phyloP scores from a whole-genome alignment of 768 basidiomycete species.

The Exidia glandulosa region DNA sequence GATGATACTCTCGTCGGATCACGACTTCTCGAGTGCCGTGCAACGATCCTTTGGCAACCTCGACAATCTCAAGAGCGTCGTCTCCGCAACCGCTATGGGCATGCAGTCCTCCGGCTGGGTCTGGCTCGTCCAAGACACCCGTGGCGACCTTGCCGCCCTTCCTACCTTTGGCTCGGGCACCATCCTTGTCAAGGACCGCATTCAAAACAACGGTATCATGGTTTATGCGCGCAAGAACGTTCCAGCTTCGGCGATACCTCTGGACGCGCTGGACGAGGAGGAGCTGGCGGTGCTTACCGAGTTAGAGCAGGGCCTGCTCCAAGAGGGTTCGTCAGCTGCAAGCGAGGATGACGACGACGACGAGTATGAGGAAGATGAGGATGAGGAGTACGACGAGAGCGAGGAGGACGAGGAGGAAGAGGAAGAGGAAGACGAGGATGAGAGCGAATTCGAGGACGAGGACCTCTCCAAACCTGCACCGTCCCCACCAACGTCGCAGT shows the following conservation, averaged over 20 bases:
- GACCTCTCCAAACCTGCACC: too few relatives aligned
- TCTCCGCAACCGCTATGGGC: conserved; percentile 66
- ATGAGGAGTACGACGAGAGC: too few relatives aligned
- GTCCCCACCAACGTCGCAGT: too few relatives aligned
- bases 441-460: too few relatives aligned
- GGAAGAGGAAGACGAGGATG: too few relatives aligned
- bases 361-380: too few relatives aligned
- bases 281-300: too few relatives aligned
- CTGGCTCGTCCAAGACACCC: conserved; percentile 73
- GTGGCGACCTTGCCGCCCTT: conserved; percentile 54
- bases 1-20: conserved; percentile 24
- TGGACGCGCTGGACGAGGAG: too few relatives aligned
- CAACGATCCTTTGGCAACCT: conserved; percentile 51
- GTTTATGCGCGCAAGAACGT: neutral
- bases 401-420: too few relatives aligned
- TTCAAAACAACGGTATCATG: neutral
- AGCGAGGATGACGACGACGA: too few relatives aligned
- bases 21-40: conserved; percentile 23
- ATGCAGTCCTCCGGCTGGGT: conserved; percentile 74
- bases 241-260: neutral
- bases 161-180: conserved; percentile 88
- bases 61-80: conserved; percentile 56
- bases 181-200: conserved; percentile 42
- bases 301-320: too few relatives aligned
- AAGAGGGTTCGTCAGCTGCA: too few relatives aligned